Conservation (phyloP, 1,139 yeast species). For the Kazachstania sp. region DNA sequence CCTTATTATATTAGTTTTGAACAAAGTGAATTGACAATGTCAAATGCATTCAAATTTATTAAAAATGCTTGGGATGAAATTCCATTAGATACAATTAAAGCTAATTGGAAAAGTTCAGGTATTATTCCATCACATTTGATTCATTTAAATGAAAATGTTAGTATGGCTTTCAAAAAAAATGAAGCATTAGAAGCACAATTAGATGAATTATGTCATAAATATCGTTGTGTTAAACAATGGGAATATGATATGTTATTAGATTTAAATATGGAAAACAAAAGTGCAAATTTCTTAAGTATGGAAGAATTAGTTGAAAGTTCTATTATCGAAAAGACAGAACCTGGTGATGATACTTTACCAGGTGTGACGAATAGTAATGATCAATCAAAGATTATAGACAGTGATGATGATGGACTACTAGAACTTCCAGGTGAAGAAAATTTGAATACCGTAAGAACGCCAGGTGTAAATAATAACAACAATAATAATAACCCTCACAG, state of each 20-base stretch:
- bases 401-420: conserved; percentile 11
- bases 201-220: conserved; percentile 36
- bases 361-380: conserved; percentile 3
- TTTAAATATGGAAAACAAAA: conserved; percentile 48
- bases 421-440: conserved; percentile 5
- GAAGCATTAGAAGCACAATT: conserved; percentile 35
- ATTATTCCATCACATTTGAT: conserved; percentile 31
- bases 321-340: conserved; percentile 40
- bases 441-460: neutral
- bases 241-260: conserved; percentile 48
- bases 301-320: conserved; percentile 59
- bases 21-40: conserved; percentile 41
- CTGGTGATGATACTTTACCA: conserved; percentile 10
- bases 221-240: conserved; percentile 51
- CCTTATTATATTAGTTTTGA: conserved; percentile 24
- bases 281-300: conserved; percentile 50
- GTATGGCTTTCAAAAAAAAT: conserved; percentile 31
- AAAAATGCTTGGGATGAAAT: conserved; percentile 49
- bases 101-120: conserved; percentile 46
- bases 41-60: conserved; percentile 51
- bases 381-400: conserved; percentile 6
- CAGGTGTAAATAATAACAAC: conserved; percentile 3
- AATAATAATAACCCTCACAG: neutral
- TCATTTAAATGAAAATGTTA: conserved; percentile 23
- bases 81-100: conserved; percentile 38